Conservation (phyloP, 352 stramenopile genomes). For the Phytophthora parvispora region DNA sequence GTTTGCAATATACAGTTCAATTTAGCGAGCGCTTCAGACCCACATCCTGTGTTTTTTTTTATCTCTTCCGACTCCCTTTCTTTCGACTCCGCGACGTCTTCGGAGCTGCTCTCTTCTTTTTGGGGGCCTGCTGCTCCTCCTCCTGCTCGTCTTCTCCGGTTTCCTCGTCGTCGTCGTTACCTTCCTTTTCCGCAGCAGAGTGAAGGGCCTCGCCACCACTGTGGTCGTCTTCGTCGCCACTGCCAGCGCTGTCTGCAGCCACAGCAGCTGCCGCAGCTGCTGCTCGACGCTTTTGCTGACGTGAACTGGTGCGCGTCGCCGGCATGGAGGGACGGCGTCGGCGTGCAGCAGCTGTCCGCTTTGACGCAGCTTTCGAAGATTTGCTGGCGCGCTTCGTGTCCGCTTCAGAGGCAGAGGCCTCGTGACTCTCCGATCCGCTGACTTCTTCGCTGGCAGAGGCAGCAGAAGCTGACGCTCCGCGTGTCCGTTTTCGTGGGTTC, state of each 20-base stretch:
- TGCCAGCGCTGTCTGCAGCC: constrained; percentile 33
- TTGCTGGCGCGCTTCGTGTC: constrained; percentile 43
- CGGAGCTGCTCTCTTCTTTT: constrained; percentile 33
- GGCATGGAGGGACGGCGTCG: constrained; percentile 55
- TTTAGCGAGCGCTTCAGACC: too few species aligned
- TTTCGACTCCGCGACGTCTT: constrained; percentile 59
- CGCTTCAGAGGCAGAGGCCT: constrained; percentile 63
- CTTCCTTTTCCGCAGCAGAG: constrained; percentile 23
- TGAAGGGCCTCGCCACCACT: constrained; percentile 33
- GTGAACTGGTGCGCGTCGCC: constrained; percentile 74
- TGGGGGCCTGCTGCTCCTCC: constrained; percentile 19
- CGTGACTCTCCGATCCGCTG: constrained; percentile 71
- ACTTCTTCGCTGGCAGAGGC: constrained; percentile 56
- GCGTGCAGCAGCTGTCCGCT: constrained; percentile 41
- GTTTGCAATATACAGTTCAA: too few species aligned
- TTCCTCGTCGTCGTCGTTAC: constrained; percentile 28
- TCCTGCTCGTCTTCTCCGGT: constrained; percentile 31
- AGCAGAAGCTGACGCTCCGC: constrained; percentile 33
- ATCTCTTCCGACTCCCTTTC: constrained; percentile 62
- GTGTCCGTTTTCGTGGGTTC: constrained; percentile 48
- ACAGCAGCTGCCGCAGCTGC: constrained; percentile 48
- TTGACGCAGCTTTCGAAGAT: constrained; percentile 32
- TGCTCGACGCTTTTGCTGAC: constrained; percentile 67
- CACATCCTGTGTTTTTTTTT: constrained; percentile 2
- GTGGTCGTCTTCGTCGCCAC: constrained; percentile 45